Base-by-base conservation (phyloP, 164 flowering plant species). In the Nymphaea colorata region DNA sequence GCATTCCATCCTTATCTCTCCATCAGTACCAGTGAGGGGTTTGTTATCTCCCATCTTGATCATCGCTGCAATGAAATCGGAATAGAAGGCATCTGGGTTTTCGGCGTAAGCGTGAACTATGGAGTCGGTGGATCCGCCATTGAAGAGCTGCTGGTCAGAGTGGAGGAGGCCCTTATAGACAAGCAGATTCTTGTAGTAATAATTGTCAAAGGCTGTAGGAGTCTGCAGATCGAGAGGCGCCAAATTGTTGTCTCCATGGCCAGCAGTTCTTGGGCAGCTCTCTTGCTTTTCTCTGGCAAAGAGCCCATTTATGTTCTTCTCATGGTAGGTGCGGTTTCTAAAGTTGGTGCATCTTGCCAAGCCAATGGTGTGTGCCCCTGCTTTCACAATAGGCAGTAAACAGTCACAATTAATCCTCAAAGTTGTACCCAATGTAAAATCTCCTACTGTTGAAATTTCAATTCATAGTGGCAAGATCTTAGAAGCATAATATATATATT, bases 21-120 rank as follows among this genome's bases (percentile, higher is more conserved):
- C 91, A 2, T 66, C 70, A 12, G 83, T 75, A 4, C 88, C 91
- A 10, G 86, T 86, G 69, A 84, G 88, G 2, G 87, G 88, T 0
- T 59, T 79, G 67, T 77, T 82, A 65, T 83, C 79, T 15, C 90
- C 88, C 90, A 86, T 83, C 78, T 75, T 86, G 73, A 84, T 76
- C 84, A 86, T 84, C 51, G 79, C 85, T 3, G 81, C 66, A 68
- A 81, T n/a, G 59, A 86, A 84, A 71, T 82, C 87, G 14, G 75
- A 45, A 11, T 0, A 12, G 71, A 84, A 86, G 53, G 66, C 51
- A 67, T 25, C 44, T 3, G 18, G 66, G 41, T 61, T 76, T 68
- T 55, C 62, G 70, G 74, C 66, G 67, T 83, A 86, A 17, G 59
- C n/a, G 3, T 79, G 69, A 4, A 86, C 88, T 0, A 78, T 43